These are phyloP conservation scores for Blastocladiella britannica DNA, from an alignment of 192 early-diverging fungal species.

Conservation along the genomic window DNA sequence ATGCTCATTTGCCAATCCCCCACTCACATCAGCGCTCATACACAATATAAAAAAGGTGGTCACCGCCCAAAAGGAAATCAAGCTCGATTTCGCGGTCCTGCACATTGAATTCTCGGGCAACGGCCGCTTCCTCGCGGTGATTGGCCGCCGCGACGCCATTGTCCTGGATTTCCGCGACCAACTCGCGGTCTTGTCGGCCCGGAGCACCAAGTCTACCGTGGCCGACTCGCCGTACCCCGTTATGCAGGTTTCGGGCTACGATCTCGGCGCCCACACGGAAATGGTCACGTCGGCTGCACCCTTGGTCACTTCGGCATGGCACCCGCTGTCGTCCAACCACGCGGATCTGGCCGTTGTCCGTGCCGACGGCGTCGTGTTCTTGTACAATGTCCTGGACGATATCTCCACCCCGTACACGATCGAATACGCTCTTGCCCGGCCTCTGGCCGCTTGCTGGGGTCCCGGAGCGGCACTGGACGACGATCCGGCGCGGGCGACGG, in stretches of 20 bases:
- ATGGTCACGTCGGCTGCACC: not conserved
- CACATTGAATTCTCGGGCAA: constrained; percentile 10
- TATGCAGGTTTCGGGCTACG: not conserved
- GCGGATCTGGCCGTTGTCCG: constrained; percentile 49
- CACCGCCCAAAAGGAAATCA: no score
- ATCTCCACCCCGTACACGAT: not conserved
- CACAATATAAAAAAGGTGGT: no score
- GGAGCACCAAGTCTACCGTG: not conserved
- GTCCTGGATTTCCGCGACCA: constrained; percentile 6
- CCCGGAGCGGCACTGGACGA: constrained; percentile 23
- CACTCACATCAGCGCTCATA: no score
- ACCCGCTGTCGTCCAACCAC: constrained; percentile 45
- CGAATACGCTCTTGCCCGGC: not conserved
- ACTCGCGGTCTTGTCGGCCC: not conserved
- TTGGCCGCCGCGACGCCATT: constrained; percentile 5
- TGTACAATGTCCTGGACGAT: not conserved
- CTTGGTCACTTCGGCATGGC: constrained; percentile 33
- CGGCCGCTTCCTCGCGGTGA: constrained; percentile 9
- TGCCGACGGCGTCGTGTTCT: constrained; percentile 37
- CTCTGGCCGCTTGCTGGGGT: constrained; percentile 48
- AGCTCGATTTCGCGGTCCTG: constrained; percentile 6
- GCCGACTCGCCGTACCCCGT: not conserved
- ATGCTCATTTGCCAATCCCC: no score
- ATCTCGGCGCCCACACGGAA: not conserved
- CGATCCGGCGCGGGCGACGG: constrained; percentile 44